Evolutionary conservation across 2,329 filamentous ascomycete species (phyloP), one percentile per base, ranked within the genome.

Genomic region (Pseudofabraea citricarpa): DNA sequence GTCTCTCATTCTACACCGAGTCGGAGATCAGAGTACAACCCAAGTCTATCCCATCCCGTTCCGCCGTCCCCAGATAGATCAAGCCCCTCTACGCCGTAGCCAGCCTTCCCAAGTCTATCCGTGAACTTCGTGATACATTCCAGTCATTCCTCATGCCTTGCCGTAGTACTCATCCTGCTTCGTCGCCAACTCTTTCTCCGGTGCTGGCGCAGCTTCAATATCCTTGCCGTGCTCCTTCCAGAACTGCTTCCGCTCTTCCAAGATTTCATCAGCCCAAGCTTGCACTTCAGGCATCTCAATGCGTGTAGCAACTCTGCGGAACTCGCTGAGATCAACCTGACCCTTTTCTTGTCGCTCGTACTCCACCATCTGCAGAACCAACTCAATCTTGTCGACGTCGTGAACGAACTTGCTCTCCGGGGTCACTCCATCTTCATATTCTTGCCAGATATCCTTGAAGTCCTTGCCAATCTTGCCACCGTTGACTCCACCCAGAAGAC

Each of bases 311-410:
- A 96, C 93, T 60, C 85, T 84, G 1, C 81, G 77, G 55, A 98
- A 97, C 69, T 98, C 93, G 41, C 85, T 80, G 40, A 98, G 69
- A 63, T 97, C 89, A 29, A 89, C 64, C 50, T 70, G 67, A 21
- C 79, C 79, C 43, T 81, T 67, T 39, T 79, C 73, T 10, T 74
- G 69, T 56, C 85, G 83, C 76, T 98, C 93, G 60, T 98, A 98
- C 66, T 98, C 93, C 22, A 95, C 72, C 87, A 96, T 96, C 71
- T 98, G 93, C 59, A 95, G 70, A 48, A 98, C 68, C 52, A 98
- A 71, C 70, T 98, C 93, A 64, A 98, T 82, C 81, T 97, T 97
- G 68, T 98, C 93, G 46, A 98, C 80, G 63, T 98, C 93, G 64
- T 98, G 93, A 33, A 98, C 93, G 51, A 91, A 97, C 48, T 83